Evolutionary conservation across 1,284 basidiomycete species (phyloP), one percentile per base, ranked within the genome.

Genomic region (Irpex lacteus): DNA sequence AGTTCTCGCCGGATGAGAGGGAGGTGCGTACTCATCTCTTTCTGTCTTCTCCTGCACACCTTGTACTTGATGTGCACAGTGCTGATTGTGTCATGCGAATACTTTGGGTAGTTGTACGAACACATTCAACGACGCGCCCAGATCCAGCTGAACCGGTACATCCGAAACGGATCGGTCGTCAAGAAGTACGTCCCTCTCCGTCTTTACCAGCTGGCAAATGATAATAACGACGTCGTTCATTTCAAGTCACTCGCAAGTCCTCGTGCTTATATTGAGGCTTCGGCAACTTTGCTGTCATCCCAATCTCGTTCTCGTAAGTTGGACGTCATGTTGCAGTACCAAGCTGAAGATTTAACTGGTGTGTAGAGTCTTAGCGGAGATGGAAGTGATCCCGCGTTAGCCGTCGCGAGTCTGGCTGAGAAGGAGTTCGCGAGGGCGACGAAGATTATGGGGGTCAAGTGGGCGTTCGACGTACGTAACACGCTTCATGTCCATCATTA

Each of bases 1-100:
- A 86, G 47, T 90, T 90, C 69, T 82, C 85, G 0, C 67, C 75
- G 1, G 87, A 89, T 15, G 88, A 90, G 71, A 82, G 85, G n/a
- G 77, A 87, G 70, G 88, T 87, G 67, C 38, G 71, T 32, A 18
- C 13, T 18, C 5, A 6, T 34, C 5, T 5, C 6, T 34, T 34
- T 5, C 6, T 3, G 1, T 6, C 32, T 34, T 6, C 32, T 6
- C 6, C 5, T 1, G 6, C 32, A 1, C 32, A 6, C 6, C 11
- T 58, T 38, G 2, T 3, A 9, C 32, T 2, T 4, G 2, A 4
- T 26, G 26, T 4, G 26, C 4, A 4, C 26, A 4, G 4, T 52
- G 15, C 11, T 52, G 50, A n/a, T 0, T 18, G 2, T 4, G 4
- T 49, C 40, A 57, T 49, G 32, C 55, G 19, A 4, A 59, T 18